These are phyloP conservation scores for Malassezia slooffiae DNA, from an alignment of 1,284 basidiomycete species.

Conservation along the genomic window DNA sequence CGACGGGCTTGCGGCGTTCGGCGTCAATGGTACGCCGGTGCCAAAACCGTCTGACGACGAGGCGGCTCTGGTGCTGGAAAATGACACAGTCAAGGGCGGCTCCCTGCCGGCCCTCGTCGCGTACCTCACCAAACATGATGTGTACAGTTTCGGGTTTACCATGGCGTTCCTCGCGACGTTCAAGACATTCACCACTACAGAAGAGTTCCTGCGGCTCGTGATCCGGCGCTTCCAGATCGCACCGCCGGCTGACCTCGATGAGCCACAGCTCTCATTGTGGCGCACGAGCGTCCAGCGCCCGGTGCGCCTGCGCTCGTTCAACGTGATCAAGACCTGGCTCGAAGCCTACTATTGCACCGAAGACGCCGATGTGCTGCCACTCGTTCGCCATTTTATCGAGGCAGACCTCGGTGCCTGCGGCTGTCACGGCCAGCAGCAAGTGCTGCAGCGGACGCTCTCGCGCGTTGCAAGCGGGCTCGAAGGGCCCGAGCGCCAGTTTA, in stretches of 20 bases:
- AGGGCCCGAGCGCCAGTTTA: too few relatives aligned
- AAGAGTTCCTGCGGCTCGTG: constrained; percentile 76
- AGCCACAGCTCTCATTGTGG: constrained; percentile 68
- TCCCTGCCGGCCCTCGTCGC: constrained; percentile 76
- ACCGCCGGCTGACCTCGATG: constrained; percentile 60
- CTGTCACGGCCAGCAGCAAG: neutral
- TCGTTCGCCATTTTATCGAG: too few relatives aligned
- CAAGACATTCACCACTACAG: constrained; percentile 80
- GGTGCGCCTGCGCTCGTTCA: constrained; percentile 54
- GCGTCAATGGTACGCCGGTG: too few relatives aligned
- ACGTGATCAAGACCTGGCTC: constrained; percentile 49
- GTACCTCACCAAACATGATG: constrained; percentile 68
- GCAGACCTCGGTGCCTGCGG: too few relatives aligned
- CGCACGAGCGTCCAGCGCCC: constrained; percentile 74
- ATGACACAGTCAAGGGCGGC: constrained; percentile 63
- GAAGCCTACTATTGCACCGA: constrained; percentile 42
- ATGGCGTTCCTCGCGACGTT: constrained; percentile 94
- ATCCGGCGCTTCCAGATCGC: constrained; percentile 70
- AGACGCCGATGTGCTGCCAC: neutral
- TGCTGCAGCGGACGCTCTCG: constrained; percentile 1
- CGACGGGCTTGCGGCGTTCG: too few relatives aligned
- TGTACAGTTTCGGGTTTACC: constrained; percentile 63
- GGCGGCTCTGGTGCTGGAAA: too few relatives aligned
- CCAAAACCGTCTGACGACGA: too few relatives aligned
- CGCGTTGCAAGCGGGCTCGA: neutral